Base-by-base conservation (phyloP, 495 filamentous ascomycete genomes). In the Geopyxis carbonaria region DNA sequence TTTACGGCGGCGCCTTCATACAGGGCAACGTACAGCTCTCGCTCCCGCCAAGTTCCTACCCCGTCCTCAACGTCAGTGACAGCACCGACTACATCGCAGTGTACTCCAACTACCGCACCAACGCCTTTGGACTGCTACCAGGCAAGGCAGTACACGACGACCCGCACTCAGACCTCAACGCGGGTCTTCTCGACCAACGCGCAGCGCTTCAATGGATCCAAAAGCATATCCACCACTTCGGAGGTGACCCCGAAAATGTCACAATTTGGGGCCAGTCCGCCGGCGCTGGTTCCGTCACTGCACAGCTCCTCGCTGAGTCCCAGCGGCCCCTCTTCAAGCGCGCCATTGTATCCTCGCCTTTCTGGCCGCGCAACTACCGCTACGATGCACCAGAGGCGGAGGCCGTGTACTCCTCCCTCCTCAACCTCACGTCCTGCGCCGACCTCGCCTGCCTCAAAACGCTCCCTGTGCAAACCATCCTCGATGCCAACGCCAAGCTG, bases 211-310 rank as follows among this genome's bases (percentile, higher is more conserved):
- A 75, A 44, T 78, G 72, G 66, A 66, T 80, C 0, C 63, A 69
- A 21, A 65, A 70, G 40, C 79, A 80, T 46, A 78, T 81, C 35
- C 64, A 57, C 27, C 68, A 60, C 1, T 83, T 83, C 40, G 78
- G 77, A 31, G 78, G 77, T 22, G 70, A 81, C 49, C 65, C 73
- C 3, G 52, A 60, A n/a, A 69, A 67, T 42, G 72, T 76, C 38
- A 61, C 59, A 1, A 58, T 75, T 27, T 66, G 64, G 44, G 74
- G 72, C 24, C 62, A 73, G 43, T 66, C 61, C 27, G 65, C 70
- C 10, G 69, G 70, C 4, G 63, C 59, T 14, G 47, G 61, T 20
- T 29, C 27, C 40, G 46, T 31, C 16, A 0, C 43, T 8, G 4
- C 42, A 20, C 31, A 29, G 10, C 11, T 36, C 5, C n/a, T n/a